A percentile compares a stretch with the other conserved stretches of the same genome.
phyloP scores from a whole-genome alignment of 768 basidiomycete genomes.

The Chlorophyllum brunneum region DNA sequence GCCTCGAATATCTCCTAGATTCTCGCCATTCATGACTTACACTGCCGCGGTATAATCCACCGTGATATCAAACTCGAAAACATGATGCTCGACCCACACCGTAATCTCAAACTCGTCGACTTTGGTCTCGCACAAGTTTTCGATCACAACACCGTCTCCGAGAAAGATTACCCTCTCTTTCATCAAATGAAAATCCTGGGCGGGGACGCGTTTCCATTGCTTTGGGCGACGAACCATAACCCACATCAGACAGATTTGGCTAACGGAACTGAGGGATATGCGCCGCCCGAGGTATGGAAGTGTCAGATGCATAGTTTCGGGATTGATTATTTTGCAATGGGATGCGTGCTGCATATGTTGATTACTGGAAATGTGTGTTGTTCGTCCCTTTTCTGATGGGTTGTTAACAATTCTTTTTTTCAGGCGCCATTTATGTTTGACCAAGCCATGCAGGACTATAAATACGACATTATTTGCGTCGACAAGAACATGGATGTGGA shows the following conservation, averaged over 20 bases:
- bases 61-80: slow-evolving; percentile 17
- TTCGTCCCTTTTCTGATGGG: neutral
- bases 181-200: neutral
- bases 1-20: neutral
- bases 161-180: neutral
- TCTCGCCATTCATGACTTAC: slow-evolving; percentile 14
- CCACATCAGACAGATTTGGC: slow-evolving; percentile 10
- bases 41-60: slow-evolving; percentile 14
- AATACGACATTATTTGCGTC: neutral
- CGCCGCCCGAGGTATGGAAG: slow-evolving; percentile 9
- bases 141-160: slow-evolving; percentile 3
- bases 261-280: slow-evolving; percentile 9
- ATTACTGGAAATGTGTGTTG: slow-evolving; percentile 4
- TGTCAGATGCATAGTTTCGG: slow-evolving; percentile 10
- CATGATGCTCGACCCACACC: slow-evolving; percentile 12
- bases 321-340: slow-evolving; percentile 11
- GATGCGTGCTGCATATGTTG: slow-evolving; percentile 7
- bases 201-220: slow-evolving; percentile 3
- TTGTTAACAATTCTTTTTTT: neutral
- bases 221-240: slow-evolving; percentile 9
- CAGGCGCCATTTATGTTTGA: slow-evolving; percentile 8
- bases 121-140: slow-evolving; percentile 13
- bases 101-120: slow-evolving; percentile 14
- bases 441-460: neutral
- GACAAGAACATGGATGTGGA: slow-evolving; percentile 8